Evolutionary conservation across 805 yeast species (phyloP), one percentile per base, ranked within the genome.

Genomic region (Barnettozyma pratensis): DNA sequence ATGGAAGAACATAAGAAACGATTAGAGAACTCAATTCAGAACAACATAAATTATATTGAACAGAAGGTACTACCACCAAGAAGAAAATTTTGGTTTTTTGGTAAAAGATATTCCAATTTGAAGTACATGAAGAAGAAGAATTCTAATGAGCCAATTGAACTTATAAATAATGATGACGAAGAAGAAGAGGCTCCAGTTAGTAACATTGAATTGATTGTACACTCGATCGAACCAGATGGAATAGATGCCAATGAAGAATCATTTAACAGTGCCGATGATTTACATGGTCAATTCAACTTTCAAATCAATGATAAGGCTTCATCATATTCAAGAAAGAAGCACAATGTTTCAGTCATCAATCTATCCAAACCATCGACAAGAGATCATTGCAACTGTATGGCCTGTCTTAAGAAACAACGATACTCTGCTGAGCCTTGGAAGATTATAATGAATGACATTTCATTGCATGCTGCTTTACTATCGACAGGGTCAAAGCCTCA

Each of bases 381-480:
- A 30, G 50, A 46, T 8, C 36, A 39, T 32, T 43, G 52, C 12
- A 19, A n/a, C 26, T 28, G 48, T 36, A 41, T 40, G 11, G 19
- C 41, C 7, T 49, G 48, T 34, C 34, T 27, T 3, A 49, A 41
- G 47, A 48, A 34, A 28, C 41, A 29, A 19, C 42, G 30, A 4
- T 43, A 42, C 7, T 42, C 40, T 28, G 45, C 19, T 7, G 59
- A 56, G 39, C 59, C 65, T 1, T 66, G 69, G 65, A 62, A 54
- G 40, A 59, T 62, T 4, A 58, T 68, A 7, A 57, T 69, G 57
- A 69, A 70, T 54, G 70, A 66, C 30, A 58, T 66, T 0, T 68
- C 74, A 1, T 54, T 69, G 40, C 65, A 64, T 39, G 75, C 75
- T 4, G 75, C 75, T 1, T 44, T 66, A 38, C 52, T 65, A 25